Percentiles rank a stretch among this genome's conserved stretches.
Conservation (phyloP, 441 rosid genomes). For the Hura crepitans region DNA sequence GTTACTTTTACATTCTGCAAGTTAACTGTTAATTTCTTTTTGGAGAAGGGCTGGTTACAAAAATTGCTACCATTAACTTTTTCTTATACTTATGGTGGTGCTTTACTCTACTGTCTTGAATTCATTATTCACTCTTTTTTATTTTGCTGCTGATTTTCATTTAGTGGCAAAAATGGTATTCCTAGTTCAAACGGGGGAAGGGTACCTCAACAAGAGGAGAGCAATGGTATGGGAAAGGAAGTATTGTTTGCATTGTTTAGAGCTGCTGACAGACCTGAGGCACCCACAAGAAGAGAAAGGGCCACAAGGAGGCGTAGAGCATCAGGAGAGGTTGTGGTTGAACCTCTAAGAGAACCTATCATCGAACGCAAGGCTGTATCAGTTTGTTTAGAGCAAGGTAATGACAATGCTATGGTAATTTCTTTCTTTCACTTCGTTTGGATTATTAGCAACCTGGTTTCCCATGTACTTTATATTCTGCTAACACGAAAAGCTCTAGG, state of each 20-base stretch:
- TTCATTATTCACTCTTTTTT: slow-evolving; percentile 1
- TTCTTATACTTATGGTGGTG: slow-evolving; percentile 1
- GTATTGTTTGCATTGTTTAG: slow-evolving; percentile 39
- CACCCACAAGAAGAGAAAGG: slow-evolving; percentile 21
- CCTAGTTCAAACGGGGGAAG: slow-evolving; percentile 25
- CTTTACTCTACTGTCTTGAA: slow-evolving; percentile 5
- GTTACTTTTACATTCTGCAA: no score
- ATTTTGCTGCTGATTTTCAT: slow-evolving; percentile 6
- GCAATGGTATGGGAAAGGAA: slow-evolving; percentile 40
- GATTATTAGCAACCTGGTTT: slow-evolving; percentile 15
- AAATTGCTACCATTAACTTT: slow-evolving; percentile 10
- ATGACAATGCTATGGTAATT: slow-evolving; percentile 27
- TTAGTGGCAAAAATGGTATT: slow-evolving; percentile 18
- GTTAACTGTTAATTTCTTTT: no score
- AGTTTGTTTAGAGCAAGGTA: slow-evolving; percentile 19
- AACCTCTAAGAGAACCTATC: slow-evolving; percentile 30
- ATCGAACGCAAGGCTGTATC: slow-evolving; percentile 22
- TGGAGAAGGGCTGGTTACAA: neutral
- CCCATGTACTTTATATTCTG: slow-evolving; percentile 4
- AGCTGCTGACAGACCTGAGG: slow-evolving; percentile 32
- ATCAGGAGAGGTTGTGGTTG: slow-evolving; percentile 29
- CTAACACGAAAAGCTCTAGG: neutral
- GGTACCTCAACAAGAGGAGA: slow-evolving; percentile 23
- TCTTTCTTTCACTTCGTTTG: slow-evolving; percentile 3
- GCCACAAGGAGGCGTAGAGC: slow-evolving; percentile 27